Conservation (phyloP, 169 alveolate species). For the Perkinsus olseni region DNA sequence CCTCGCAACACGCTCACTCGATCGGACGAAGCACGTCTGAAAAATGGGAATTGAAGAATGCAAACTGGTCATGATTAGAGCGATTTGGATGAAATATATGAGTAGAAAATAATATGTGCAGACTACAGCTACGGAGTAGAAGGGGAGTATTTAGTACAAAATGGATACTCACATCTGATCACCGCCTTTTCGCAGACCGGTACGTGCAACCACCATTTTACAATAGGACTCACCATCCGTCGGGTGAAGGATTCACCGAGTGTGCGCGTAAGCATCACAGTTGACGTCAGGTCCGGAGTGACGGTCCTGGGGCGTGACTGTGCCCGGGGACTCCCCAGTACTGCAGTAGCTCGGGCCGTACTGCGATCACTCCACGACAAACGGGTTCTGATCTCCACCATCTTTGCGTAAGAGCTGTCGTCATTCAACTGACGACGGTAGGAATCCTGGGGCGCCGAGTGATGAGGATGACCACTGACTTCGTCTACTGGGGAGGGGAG, state of each 20-base stretch:
- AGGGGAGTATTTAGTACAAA: background rate
- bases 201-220: background rate
- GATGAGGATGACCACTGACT: background rate
- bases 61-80: too few relatives aligned
- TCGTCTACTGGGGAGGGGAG: background rate
- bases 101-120: too few relatives aligned
- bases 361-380: background rate
- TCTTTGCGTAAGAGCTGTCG: background rate
- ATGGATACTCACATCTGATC: background rate
- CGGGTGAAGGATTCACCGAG: background rate
- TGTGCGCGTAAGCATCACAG: background rate
- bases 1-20: too few relatives aligned
- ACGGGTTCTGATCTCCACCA: background rate
- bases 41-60: too few relatives aligned
- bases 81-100: too few relatives aligned
- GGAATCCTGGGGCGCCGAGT: background rate
- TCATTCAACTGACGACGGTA: background rate
- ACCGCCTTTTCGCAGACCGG: background rate
- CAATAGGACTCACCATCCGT: background rate
- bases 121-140: background rate
- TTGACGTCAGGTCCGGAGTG: background rate
- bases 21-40: too few relatives aligned
- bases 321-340: background rate
- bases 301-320: background rate
- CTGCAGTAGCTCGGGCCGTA: background rate